Conservation (phyloP, 139 green algal genomes). For the Nannochloris sp. region DNA sequence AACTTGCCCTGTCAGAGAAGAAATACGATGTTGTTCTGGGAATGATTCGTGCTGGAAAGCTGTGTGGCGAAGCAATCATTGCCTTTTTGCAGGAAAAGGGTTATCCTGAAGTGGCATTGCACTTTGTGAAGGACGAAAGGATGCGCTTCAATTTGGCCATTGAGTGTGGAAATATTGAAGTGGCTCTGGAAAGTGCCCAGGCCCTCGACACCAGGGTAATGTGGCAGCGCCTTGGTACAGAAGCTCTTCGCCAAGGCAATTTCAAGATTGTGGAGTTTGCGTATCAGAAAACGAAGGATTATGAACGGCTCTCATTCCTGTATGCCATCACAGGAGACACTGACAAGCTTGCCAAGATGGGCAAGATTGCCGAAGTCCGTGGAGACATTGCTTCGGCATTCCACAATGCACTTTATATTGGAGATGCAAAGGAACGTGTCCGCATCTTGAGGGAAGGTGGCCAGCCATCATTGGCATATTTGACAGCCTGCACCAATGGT, state of each 20-base stretch:
- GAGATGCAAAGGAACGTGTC: conserved; percentile 74
- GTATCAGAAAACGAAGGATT: conserved; percentile 99
- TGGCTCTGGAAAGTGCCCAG: conserved; percentile 84
- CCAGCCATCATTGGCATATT: conserved; percentile 84
- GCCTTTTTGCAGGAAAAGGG: conserved; percentile 96
- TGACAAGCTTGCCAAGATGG: conserved; percentile 92
- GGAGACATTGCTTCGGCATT: conserved; percentile 90
- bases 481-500: conserved; percentile 79
- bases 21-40: conserved; percentile 89
- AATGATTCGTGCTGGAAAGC: conserved; percentile 79
- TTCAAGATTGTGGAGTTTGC: conserved; percentile 95
- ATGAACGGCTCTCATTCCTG: conserved; percentile 95
- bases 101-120: conserved; percentile 95
- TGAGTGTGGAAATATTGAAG: conserved; percentile 96
- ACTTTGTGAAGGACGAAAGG: conserved; percentile 87
- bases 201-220: conserved; percentile 93
- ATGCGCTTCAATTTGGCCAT: conserved; percentile 93
- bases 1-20: conserved; percentile 87
- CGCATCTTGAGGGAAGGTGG: conserved; percentile 84
- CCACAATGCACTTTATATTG: conserved; percentile 96
- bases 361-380: conserved; percentile 96
- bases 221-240: conserved; percentile 85
- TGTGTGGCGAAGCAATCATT: conserved; percentile 97
- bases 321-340: conserved; percentile 96
- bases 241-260: conserved; percentile 88